A percentile compares a stretch with the other conserved stretches of the same genome.
These are phyloP conservation scores for Cytospora schulzeri DNA, from an alignment of 2,329 filamentous ascomycete genomes.

Conservation along the genomic window DNA sequence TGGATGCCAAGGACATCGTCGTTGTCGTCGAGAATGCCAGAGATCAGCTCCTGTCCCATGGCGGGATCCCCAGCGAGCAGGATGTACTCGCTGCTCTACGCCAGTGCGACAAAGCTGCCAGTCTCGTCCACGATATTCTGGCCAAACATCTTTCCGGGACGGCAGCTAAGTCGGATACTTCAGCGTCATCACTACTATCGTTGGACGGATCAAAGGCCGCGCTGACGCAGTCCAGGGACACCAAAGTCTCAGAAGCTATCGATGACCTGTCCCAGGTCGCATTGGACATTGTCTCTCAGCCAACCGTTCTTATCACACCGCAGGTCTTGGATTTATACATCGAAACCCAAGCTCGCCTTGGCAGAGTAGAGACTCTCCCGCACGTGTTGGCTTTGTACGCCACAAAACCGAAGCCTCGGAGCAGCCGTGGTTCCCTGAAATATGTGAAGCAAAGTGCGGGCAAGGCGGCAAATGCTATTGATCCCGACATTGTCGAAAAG, in stretches of 20 bases:
- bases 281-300: constrained; percentile 72
- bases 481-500: constrained; percentile 66
- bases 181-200: constrained; percentile 58
- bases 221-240: constrained; percentile 15
- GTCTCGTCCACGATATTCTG: constrained; percentile 36
- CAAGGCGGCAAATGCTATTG: constrained; percentile 70
- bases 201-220: constrained; percentile 34
- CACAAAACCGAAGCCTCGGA: constrained; percentile 72
- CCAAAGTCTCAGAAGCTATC: constrained; percentile 39
- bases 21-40: constrained; percentile 46
- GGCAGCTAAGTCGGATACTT: constrained; percentile 45
- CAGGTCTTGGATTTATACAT: constrained; percentile 75
- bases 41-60: constrained; percentile 46
- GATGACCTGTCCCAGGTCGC: constrained; percentile 60
- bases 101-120: constrained; percentile 48
- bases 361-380: constrained; percentile 75
- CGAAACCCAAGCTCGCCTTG: constrained; percentile 71
- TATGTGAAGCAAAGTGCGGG: constrained; percentile 69
- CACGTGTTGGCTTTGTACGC: constrained; percentile 81
- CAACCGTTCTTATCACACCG: constrained; percentile 78
- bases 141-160: constrained; percentile 46
- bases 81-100: constrained; percentile 48
- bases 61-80: constrained; percentile 48
- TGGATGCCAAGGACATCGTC: constrained; percentile 38
- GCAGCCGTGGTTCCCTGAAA: constrained; percentile 59